These are phyloP conservation scores for Claviceps maximensis DNA, from an alignment of 2,329 filamentous ascomycete genomes.

Conservation along the genomic window DNA sequence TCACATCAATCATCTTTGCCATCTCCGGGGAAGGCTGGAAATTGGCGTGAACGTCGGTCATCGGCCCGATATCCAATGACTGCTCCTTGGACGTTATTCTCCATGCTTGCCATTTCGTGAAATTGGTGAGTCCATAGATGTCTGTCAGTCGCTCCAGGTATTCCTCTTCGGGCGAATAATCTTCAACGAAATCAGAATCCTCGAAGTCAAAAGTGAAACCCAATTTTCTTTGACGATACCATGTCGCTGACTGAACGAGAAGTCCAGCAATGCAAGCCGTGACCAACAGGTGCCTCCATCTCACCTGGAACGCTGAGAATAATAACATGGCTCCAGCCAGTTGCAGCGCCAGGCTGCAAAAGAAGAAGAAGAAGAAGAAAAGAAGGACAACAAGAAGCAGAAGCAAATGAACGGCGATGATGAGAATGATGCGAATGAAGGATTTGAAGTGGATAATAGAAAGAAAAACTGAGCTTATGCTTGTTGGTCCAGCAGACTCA, in stretches of 20 bases:
- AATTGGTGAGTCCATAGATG: conserved; percentile 16
- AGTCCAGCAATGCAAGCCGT: conserved; percentile 14
- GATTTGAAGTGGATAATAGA: not conserved
- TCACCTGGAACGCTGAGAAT: conserved; percentile 11
- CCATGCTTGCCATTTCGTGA: conserved; percentile 22
- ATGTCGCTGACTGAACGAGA: conserved; percentile 12
- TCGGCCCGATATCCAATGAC: conserved; percentile 13
- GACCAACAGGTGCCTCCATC: conserved; percentile 12
- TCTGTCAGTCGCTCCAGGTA: conserved; percentile 18
- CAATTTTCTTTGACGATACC: conserved; percentile 5
- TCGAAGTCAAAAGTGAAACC: conserved; percentile 6
- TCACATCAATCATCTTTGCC: conserved; percentile 14
- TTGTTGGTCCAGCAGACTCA: not conserved
- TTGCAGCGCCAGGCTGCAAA: conserved; percentile 5
- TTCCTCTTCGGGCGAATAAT: conserved; percentile 18
- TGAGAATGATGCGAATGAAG: not conserved
- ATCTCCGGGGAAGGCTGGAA: conserved; percentile 17
- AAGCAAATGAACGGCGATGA: not conserved
- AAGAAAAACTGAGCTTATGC: not conserved
- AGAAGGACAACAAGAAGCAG: not conserved
- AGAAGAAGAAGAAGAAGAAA: not conserved
- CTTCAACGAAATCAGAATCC: conserved; percentile 6
- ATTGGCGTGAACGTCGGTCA: conserved; percentile 18
- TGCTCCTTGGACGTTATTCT: conserved; percentile 18
- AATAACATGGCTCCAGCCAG: conserved; percentile 14